A percentile compares a stretch with the other conserved stretches of the same genome.
Conservation (phyloP, 140 eudicot genomes). For the Bidens hawaiensis region DNA sequence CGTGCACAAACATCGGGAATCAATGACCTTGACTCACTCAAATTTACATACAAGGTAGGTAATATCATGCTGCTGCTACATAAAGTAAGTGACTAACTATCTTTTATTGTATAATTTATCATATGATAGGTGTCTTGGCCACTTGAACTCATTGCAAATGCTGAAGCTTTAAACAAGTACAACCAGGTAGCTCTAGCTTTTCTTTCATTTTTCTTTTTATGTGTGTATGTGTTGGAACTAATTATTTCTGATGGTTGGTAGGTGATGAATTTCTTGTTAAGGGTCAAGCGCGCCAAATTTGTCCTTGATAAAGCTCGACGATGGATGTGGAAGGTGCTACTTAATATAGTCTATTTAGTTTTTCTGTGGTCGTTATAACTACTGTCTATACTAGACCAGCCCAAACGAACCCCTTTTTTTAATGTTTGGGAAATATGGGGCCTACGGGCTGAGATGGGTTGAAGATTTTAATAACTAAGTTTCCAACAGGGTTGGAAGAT, state of each 20-base stretch:
- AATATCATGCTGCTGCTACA: constrained; percentile 7
- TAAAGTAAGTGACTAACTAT: not conserved
- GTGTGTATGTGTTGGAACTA: constrained; percentile 3
- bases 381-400: too few species aligned
- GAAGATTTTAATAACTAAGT: too few species aligned
- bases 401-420: too few species aligned
- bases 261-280: constrained; percentile 93
- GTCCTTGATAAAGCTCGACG: constrained; percentile 95
- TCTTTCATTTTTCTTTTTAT: not conserved
- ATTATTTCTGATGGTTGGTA: constrained; percentile 29
- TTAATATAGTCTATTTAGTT: too few species aligned
- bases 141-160: constrained; percentile 87
- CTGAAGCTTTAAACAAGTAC: constrained; percentile 83
- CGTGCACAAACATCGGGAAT: constrained; percentile 51
- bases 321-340: constrained; percentile 94
- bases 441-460: too few species aligned
- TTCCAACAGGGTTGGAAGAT: too few species aligned
- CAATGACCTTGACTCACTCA: constrained; percentile 79
- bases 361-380: too few species aligned
- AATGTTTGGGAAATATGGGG: too few species aligned
- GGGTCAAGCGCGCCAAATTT: constrained; percentile 93
- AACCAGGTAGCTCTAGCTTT: constrained; percentile 58
- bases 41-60: constrained; percentile 93
- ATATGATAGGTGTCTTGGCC: constrained; percentile 91
- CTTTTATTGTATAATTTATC: constrained; percentile 6